These are phyloP conservation scores for Amphichorda felina DNA, from an alignment of 2,329 filamentous ascomycete genomes.

Conservation along the genomic window DNA sequence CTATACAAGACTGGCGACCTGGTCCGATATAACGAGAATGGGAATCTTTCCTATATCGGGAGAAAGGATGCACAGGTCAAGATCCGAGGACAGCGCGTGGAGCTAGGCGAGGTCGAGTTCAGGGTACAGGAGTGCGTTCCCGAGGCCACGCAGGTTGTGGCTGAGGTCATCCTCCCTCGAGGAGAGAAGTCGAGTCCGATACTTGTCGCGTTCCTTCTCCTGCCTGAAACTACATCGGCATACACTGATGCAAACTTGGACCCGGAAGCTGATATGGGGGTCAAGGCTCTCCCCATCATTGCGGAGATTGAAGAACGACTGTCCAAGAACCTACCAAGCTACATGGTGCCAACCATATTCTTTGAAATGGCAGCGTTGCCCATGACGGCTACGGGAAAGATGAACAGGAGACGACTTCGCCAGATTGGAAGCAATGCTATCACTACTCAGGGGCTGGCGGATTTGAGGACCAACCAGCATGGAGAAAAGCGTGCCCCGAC, in stretches of 20 bases:
- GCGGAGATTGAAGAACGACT: background rate
- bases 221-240: too few species aligned
- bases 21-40: slow-evolving; percentile 16
- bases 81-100: slow-evolving; percentile 45
- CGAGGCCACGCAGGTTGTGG: slow-evolving; percentile 19
- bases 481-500: slow-evolving; percentile 5
- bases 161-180: background rate
- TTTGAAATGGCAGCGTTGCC: slow-evolving; percentile 3
- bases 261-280: background rate
- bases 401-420: slow-evolving; percentile 3
- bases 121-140: slow-evolving; percentile 4
- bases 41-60: slow-evolving; percentile 27
- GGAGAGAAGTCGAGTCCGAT: background rate
- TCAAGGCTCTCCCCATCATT: background rate
- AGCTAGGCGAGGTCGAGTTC: slow-evolving; percentile 24
- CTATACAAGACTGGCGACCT: slow-evolving; percentile 8
- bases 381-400: slow-evolving; percentile 4
- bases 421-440: slow-evolving; percentile 1
- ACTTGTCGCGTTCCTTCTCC: background rate
- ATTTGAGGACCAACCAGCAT: slow-evolving; percentile 1
- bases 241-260: too few species aligned
- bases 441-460: slow-evolving; percentile 2
- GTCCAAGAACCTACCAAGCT: slow-evolving; percentile 1
- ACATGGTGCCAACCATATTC: slow-evolving; percentile 5
- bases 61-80: slow-evolving; percentile 45